These are phyloP conservation scores for Candida insectalens DNA, from an alignment of 805 yeast genomes.

Conservation along the genomic window DNA sequence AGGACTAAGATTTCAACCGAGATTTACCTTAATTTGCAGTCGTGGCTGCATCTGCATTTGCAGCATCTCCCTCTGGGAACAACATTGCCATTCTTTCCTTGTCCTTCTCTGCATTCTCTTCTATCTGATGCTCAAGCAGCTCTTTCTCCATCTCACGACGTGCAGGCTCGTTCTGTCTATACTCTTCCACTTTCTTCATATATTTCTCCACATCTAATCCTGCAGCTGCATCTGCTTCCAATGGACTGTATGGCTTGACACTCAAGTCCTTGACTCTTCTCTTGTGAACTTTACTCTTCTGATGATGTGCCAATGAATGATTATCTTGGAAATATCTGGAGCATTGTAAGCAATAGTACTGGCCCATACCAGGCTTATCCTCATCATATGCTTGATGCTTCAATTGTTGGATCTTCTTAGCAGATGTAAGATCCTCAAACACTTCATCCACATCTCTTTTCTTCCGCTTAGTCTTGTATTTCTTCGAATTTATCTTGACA, in stretches of 20 bases:
- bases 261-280: conserved; percentile 72
- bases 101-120: conserved; percentile 25
- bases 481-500: conserved; percentile 33
- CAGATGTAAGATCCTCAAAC: conserved; percentile 58
- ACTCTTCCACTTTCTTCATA: conserved; percentile 50
- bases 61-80: conserved; percentile 17
- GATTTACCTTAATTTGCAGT: too few species aligned
- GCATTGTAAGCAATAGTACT: conserved; percentile 89
- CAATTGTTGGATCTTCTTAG: conserved; percentile 52
- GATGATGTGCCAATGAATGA: conserved; percentile 61
- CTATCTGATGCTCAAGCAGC: conserved; percentile 16
- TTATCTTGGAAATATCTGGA: conserved; percentile 84
- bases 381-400: conserved; percentile 85
- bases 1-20: too few species aligned
- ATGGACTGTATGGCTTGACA: conserved; percentile 73
- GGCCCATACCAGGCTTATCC: conserved; percentile 88
- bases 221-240: conserved; percentile 86
- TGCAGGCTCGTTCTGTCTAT: conserved; percentile 39
- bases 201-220: conserved; percentile 69
- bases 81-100: conserved; percentile 17
- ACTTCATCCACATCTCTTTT: conserved; percentile 78
- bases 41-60: too few species aligned
- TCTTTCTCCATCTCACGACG: conserved; percentile 33
- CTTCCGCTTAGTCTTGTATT: conserved; percentile 86
- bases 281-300: conserved; percentile 71